Conservation (phyloP, 305 asterid genomes). For the Rubia tinctorum region DNA sequence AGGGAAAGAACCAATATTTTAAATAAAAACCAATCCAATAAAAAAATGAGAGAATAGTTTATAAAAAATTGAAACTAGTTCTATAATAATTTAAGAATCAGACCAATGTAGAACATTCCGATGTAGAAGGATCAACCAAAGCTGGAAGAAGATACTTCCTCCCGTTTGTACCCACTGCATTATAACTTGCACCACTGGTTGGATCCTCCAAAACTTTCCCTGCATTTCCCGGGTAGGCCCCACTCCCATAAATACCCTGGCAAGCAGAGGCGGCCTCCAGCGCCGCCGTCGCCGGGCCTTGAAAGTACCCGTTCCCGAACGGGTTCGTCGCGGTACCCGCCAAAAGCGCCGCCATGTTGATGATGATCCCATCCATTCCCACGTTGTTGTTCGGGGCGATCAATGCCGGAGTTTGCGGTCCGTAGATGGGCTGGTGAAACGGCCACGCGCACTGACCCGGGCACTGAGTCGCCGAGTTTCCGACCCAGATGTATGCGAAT, state of each 20-base stretch:
- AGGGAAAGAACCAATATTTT: too few relatives aligned
- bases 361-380: slow-evolving; percentile 25
- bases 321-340: slow-evolving; percentile 33
- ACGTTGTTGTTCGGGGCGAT: slow-evolving; percentile 29
- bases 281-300: slow-evolving; percentile 25
- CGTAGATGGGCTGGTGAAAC: slow-evolving; percentile 23
- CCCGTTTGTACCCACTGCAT: slow-evolving; percentile 46
- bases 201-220: slow-evolving; percentile 52
- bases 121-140: slow-evolving; percentile 37
- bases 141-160: slow-evolving; percentile 55
- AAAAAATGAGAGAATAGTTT: too few relatives aligned
- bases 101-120: slow-evolving; percentile 43
- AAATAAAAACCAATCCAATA: too few relatives aligned
- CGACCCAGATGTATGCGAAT: slow-evolving; percentile 30
- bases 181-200: slow-evolving; percentile 54
- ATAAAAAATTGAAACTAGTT: too few relatives aligned
- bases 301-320: slow-evolving; percentile 27
- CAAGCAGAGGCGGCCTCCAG: slow-evolving; percentile 34
- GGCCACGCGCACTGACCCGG: slow-evolving; percentile 33
- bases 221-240: slow-evolving; percentile 34
- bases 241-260: slow-evolving; percentile 19
- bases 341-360: slow-evolving; percentile 23
- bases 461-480: slow-evolving; percentile 33
- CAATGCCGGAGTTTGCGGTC: slow-evolving; percentile 25
- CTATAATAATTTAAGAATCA: not conserved